Conservation (phyloP, 208 protist genomes). For the Wallacemonas collosoma region DNA sequence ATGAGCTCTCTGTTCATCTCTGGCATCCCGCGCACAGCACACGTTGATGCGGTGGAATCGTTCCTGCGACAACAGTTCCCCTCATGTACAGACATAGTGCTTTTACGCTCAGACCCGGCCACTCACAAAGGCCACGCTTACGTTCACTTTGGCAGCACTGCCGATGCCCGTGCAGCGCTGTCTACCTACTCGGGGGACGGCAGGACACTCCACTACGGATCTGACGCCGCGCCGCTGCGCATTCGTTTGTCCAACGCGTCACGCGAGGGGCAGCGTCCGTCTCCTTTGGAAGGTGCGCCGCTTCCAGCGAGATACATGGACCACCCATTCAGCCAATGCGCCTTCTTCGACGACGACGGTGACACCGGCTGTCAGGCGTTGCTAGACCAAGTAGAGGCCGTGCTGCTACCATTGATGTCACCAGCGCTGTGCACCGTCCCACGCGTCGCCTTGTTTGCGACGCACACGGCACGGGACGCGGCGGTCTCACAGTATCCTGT, state of each 20-base stretch:
- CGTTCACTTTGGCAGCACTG: constrained; percentile 30
- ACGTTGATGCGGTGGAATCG: constrained; percentile 24
- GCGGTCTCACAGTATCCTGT: not conserved
- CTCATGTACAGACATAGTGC: constrained; percentile 24
- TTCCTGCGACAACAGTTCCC: constrained; percentile 36
- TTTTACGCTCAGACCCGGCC: constrained; percentile 19
- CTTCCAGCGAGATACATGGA: constrained; percentile 1
- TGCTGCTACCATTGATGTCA: not conserved
- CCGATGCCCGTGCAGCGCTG: not conserved
- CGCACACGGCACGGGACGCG: not conserved
- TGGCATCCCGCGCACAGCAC: constrained; percentile 28
- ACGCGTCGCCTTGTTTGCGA: constrained; percentile 7
- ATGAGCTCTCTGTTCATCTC: constrained; percentile 55
- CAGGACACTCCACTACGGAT: not conserved
- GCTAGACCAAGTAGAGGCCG: not conserved
- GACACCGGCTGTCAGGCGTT: not conserved
- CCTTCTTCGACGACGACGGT: not conserved
- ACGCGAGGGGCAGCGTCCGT: not conserved
- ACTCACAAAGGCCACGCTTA: constrained; percentile 58
- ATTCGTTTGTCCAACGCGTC: not conserved
- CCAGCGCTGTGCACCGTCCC: not conserved
- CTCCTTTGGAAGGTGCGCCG: not conserved
- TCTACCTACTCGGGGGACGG: not conserved
- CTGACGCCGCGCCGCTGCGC: not conserved
- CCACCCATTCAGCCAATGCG: not conserved